These are phyloP conservation scores for Cicer yamashitae DNA, from an alignment of 306 rosid genomes.

Conservation along the genomic window DNA sequence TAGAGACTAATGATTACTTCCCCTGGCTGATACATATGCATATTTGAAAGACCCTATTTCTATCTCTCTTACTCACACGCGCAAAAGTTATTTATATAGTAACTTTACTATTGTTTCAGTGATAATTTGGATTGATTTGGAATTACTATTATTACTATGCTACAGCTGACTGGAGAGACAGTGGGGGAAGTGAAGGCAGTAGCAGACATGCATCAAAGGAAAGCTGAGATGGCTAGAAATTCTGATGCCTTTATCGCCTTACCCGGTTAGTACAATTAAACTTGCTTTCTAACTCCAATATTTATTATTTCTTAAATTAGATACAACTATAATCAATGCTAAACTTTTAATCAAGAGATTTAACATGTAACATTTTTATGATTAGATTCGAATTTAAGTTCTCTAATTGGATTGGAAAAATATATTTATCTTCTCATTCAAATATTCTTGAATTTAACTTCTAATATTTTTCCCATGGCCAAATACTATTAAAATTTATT, in stretches of 20 bases:
- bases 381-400: no score
- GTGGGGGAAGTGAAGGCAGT: constrained; percentile 98
- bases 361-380: no score
- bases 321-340: no score
- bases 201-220: constrained; percentile 99
- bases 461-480: no score
- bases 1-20: constrained; percentile 49
- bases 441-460: no score
- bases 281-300: background rate
- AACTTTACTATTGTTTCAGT: constrained; percentile 19
- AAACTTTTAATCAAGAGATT: no score
- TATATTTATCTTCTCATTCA: no score
- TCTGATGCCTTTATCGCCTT: constrained; percentile 99
- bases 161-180: constrained; percentile 95
- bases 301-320: background rate
- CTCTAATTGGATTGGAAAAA: no score
- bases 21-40: background rate
- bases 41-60: background rate
- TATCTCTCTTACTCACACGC: constrained; percentile 7
- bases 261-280: constrained; percentile 69
- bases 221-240: constrained; percentile 95
- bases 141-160: constrained; percentile 34
- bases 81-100: constrained; percentile 1
- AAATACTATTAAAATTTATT: no score
- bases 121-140: constrained; percentile 50